Conservation (phyloP, 345 rosid genomes). For the Draba incana region DNA sequence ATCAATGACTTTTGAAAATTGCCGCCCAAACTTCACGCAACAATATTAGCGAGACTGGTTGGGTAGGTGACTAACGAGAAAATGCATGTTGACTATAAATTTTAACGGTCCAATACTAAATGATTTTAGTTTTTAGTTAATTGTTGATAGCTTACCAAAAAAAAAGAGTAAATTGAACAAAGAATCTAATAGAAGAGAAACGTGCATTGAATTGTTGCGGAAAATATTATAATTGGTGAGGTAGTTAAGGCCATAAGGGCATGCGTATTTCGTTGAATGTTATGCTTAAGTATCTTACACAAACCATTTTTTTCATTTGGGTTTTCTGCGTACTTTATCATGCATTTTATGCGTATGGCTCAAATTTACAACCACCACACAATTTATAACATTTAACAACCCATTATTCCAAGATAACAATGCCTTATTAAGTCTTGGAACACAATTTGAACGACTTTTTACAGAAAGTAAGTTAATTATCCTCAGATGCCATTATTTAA, state of each 20-base stretch:
- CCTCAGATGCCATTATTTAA: background rate
- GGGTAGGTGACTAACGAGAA: slow-evolving; percentile 43
- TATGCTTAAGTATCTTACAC: slow-evolving; percentile 26
- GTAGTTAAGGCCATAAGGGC: slow-evolving; percentile 42
- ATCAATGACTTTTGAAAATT: slow-evolving; percentile 20
- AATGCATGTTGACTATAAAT: slow-evolving; percentile 35
- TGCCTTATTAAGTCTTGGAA: background rate
- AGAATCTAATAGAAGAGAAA: slow-evolving; percentile 38
- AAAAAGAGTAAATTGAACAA: slow-evolving; percentile 2
- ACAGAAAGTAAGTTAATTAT: background rate
- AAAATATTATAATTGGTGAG: slow-evolving; percentile 29
- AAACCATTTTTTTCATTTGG: slow-evolving; percentile 18
- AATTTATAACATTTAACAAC: slow-evolving; percentile 30
- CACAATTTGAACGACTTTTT: background rate
- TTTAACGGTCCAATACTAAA: slow-evolving; percentile 2
- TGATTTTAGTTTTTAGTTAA: background rate
- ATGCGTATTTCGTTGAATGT: slow-evolving; percentile 40
- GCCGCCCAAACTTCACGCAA: slow-evolving; percentile 28
- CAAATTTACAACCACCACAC: slow-evolving; percentile 33
- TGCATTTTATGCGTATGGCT: slow-evolving; percentile 36
- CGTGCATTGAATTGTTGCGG: slow-evolving; percentile 45
- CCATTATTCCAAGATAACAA: slow-evolving; percentile 25
- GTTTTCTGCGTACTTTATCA: slow-evolving; percentile 23
- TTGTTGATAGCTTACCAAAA: too few species aligned
- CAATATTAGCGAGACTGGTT: slow-evolving; percentile 31